Conservation (phyloP, 176 grass and related monocot species). For the Oryza officinalis region DNA sequence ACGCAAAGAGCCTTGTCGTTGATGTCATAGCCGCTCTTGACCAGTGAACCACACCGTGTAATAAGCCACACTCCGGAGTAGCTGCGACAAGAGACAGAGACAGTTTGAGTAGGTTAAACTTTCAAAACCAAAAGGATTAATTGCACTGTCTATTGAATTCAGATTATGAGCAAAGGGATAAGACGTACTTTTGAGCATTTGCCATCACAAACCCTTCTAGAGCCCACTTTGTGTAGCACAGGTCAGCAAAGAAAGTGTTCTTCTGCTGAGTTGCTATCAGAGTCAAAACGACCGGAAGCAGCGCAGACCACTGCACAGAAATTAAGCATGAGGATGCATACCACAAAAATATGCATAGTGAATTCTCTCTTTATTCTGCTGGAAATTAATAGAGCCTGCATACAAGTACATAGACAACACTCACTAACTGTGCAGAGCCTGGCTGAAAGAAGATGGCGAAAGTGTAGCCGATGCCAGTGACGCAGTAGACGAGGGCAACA, state of each 20-base stretch:
- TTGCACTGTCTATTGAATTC: neutral
- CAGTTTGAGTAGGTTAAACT: neutral
- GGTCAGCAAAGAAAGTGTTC: constrained; percentile 48
- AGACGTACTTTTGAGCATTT: constrained; percentile 58
- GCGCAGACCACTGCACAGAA: constrained; percentile 63
- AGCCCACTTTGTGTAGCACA: constrained; percentile 86
- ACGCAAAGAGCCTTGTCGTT: constrained; percentile 50
- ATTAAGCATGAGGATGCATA: neutral
- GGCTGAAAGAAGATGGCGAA: constrained; percentile 86
- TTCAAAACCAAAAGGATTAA: neutral
- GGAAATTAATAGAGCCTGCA: neutral
- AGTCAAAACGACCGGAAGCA: constrained; percentile 71
- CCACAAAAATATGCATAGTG: neutral
- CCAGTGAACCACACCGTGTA: constrained; percentile 58
- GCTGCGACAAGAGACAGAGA: constrained; percentile 35
- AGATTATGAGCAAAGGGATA: neutral
- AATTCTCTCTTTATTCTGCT: neutral
- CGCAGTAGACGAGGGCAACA: constrained; percentile 61
- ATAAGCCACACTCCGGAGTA: constrained; percentile 73
- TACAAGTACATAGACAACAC: neutral
- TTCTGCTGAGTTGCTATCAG: constrained; percentile 75
- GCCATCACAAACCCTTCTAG: constrained; percentile 69
- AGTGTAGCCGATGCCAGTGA: constrained; percentile 73
- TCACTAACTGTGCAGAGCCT: constrained; percentile 68
- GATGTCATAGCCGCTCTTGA: constrained; percentile 64